Evolutionary conservation across 306 rosid species (phyloP).

Genomic region (Macrotyloma uniflorum): DNA sequence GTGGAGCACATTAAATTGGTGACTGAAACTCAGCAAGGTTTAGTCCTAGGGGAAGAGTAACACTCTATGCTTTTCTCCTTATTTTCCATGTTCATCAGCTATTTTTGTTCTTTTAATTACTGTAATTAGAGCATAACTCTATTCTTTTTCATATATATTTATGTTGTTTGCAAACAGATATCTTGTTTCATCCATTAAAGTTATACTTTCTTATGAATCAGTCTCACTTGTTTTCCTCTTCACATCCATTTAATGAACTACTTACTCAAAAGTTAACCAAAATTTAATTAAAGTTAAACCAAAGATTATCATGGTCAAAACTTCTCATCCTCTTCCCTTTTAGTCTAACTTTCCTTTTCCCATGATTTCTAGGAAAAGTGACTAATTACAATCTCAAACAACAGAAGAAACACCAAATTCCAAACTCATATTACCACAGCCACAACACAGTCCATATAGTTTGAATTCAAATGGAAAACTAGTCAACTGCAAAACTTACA

Average conservation of each 20-base stretch:
- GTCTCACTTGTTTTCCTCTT: not conserved
- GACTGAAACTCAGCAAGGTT: not conserved
- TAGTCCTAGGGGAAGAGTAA: not conserved
- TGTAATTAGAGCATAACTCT: not conserved
- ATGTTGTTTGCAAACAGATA: not conserved
- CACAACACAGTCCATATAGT: constrained; percentile 19
- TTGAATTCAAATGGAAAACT: not conserved
- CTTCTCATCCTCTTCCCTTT: not conserved
- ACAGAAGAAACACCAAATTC: no score
- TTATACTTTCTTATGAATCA: not conserved
- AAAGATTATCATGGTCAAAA: not conserved
- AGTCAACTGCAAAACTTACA: constrained; percentile 5
- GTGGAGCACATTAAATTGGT: not conserved
- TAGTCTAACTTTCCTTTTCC: no score
- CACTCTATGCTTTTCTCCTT: not conserved
- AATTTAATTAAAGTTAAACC: constrained; percentile 3
- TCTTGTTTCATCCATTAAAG: not conserved
- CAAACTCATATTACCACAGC: constrained; percentile 16
- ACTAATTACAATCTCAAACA: no score
- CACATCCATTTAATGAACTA: constrained; percentile 5
- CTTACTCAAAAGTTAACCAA: constrained; percentile 5
- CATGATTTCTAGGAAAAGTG: no score
- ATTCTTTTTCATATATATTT: not conserved
- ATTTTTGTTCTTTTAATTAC: not conserved
- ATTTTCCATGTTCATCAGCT: not conserved